These are phyloP conservation scores for Fonsecaea erecta DNA, from an alignment of 2,329 filamentous ascomycete species.

Conservation along the genomic window DNA sequence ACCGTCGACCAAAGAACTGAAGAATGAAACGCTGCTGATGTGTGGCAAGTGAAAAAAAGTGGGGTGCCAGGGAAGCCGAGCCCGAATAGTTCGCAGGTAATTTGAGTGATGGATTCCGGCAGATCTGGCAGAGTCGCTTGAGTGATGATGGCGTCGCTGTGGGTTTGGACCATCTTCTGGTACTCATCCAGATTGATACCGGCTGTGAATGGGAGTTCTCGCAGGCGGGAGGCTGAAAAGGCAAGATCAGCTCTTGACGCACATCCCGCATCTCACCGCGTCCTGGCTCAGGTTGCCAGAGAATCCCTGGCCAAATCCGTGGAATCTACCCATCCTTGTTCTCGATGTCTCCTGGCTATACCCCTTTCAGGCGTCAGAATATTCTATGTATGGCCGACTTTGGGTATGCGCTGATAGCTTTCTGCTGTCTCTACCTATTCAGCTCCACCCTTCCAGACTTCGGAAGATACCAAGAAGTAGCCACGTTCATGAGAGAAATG, in stretches of 20 bases:
- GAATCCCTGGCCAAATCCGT: conserved; percentile 20
- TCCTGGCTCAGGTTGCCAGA: conserved; percentile 3
- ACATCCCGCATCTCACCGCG: not conserved
- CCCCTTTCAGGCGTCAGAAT: conserved; percentile 14
- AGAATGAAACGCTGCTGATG: conserved; percentile 51
- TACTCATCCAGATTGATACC: conserved; percentile 57
- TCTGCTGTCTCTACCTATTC: conserved; percentile 24
- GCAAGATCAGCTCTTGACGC: conserved; percentile 6
- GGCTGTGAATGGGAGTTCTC: conserved; percentile 54
- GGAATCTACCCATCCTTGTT: conserved; percentile 16
- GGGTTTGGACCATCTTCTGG: conserved; percentile 43
- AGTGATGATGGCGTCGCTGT: conserved; percentile 33
- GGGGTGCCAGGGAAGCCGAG: conserved; percentile 50
- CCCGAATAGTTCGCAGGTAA: conserved; percentile 56
- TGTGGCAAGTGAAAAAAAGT: conserved; percentile 51
- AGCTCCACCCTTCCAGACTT: not conserved
- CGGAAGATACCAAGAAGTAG: conserved; percentile 12
- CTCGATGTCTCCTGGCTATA: conserved; percentile 14
- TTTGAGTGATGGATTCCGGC: conserved; percentile 47
- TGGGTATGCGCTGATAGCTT: conserved; percentile 17
- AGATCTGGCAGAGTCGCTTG: conserved; percentile 44
- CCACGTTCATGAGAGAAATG: conserved; percentile 19
- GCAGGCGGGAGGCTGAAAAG: conserved; percentile 45
- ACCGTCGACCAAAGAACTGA: conserved; percentile 53
- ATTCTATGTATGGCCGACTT: conserved; percentile 16